Percentiles rank a stretch among this genome's conserved stretches.
phyloP scores from a whole-genome alignment of 2,329 filamentous ascomycete species.

The Rugonectria rugulosa region DNA sequence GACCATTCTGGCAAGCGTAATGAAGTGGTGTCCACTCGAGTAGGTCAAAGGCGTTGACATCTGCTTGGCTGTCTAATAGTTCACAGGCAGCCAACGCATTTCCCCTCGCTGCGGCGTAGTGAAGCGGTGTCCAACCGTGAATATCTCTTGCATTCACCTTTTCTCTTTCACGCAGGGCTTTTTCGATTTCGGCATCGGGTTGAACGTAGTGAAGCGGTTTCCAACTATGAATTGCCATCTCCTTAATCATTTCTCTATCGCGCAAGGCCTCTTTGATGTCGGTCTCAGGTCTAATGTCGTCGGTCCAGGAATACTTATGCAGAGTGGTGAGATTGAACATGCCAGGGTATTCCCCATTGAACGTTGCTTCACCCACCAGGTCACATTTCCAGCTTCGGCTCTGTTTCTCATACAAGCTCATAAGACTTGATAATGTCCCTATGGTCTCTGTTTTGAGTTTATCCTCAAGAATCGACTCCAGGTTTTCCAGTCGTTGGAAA shows the following conservation, averaged over 20 bases:
- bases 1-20: conserved; percentile 24
- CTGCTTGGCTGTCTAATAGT: conserved; percentile 7
- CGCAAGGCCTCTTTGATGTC: too few species aligned
- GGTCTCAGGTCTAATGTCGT: too few species aligned
- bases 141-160: conserved; percentile 24
- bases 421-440: neutral
- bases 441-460: neutral
- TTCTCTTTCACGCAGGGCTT: neutral
- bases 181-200: too few species aligned
- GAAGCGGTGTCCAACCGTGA: conserved; percentile 32
- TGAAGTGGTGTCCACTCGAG: conserved; percentile 35
- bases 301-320: too few species aligned
- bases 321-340: neutral
- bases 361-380: neutral
- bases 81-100: neutral
- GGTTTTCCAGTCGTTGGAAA: neutral
- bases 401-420: neutral
- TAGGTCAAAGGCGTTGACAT: conserved; percentile 22
- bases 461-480: neutral
- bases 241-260: too few species aligned
- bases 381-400: neutral
- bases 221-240: too few species aligned
- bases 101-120: conserved; percentile 25
- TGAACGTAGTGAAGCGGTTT: too few species aligned
- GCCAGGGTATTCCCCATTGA: neutral